Percentiles rank a stretch among this genome's conserved stretches.
Evolutionary conservation across 2,329 filamentous ascomycete species (phyloP).

Genomic region (Hypoxylon sp.): DNA sequence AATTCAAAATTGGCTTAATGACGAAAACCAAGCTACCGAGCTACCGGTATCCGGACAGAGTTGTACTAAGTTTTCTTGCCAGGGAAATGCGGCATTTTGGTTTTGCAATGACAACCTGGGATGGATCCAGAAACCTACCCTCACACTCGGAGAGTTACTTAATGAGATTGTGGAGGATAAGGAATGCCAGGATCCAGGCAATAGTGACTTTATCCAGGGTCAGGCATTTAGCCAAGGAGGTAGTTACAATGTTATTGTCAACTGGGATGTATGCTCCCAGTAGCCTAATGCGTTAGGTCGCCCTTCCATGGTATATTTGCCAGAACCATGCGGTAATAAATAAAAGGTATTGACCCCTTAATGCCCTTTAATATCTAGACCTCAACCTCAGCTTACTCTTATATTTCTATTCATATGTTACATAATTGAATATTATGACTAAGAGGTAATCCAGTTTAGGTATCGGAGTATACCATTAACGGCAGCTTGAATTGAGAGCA

Average conservation of each 20-base stretch:
- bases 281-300: background rate
- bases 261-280: conserved; percentile 19
- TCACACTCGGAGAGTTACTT: conserved; percentile 18
- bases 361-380: too few relatives aligned
- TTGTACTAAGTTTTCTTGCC: conserved; percentile 25
- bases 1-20: conserved; percentile 18
- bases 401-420: too few relatives aligned
- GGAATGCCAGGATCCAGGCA: conserved; percentile 15
- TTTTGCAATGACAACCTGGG: conserved; percentile 36
- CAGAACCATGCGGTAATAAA: background rate
- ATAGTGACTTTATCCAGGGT: conserved; percentile 26
- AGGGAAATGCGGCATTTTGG: conserved; percentile 24
- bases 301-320: background rate
- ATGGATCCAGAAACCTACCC: conserved; percentile 18
- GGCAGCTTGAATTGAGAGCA: background rate
- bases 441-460: too few relatives aligned
- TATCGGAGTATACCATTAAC: too few relatives aligned
- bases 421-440: too few relatives aligned
- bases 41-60: conserved; percentile 8
- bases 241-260: conserved; percentile 30
- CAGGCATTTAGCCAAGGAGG: conserved; percentile 25
- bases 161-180: conserved; percentile 9
- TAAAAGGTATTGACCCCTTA: background rate
- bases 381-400: too few relatives aligned
- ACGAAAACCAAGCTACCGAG: conserved; percentile 2